Base-by-base conservation (phyloP, 345 rosid species). In the Acer negundo region DNA sequence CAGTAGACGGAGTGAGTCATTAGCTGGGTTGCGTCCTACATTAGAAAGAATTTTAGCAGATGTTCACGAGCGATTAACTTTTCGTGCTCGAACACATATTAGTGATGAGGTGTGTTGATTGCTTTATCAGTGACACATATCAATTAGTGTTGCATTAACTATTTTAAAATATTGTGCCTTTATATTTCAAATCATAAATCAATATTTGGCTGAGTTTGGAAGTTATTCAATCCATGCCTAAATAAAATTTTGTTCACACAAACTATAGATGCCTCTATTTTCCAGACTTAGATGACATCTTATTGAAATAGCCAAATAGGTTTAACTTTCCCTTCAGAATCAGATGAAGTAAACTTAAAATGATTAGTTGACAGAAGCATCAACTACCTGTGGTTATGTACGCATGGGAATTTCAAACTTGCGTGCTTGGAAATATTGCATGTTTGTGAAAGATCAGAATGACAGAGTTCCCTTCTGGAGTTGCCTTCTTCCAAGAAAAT, bases 61-160 rank as follows among this genome's bases (percentile, higher is more conserved):
- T 79, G 88, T 96, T 77, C 93, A 91, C 2, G 99, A 91, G 81
- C 91, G 99, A 72, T 82, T 96, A 82, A 94, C 99, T 67, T 96
- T 96, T 83, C 97, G 97, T 83, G 97, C 98, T 83, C 93, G 99
- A 81, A 94, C 98, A 31, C 87, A 96, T 86, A 92, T 96, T 62
- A 87, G 97, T 74, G 99, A 94, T 78, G 99, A 96, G 96, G 99
- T 94, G 67, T 20, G 75, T 63, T 76, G 71, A 22, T 62, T 71
- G 58, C 51, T 69, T 67, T 53, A 68, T 22, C 74, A 72, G 58
- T 62, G 44, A 56, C 28, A 62, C 53, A 12, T 23, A 12, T 49
- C 11, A 31, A 69, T 63, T 7, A 38, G n/a, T 42, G 16, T 22
- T 70, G 20, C 70, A 46, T 58, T 44, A 65, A 40, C 26, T 20